These are phyloP conservation scores for Juncus inflexus DNA, from an alignment of 176 grass and related monocot genomes.

Conservation along the genomic window DNA sequence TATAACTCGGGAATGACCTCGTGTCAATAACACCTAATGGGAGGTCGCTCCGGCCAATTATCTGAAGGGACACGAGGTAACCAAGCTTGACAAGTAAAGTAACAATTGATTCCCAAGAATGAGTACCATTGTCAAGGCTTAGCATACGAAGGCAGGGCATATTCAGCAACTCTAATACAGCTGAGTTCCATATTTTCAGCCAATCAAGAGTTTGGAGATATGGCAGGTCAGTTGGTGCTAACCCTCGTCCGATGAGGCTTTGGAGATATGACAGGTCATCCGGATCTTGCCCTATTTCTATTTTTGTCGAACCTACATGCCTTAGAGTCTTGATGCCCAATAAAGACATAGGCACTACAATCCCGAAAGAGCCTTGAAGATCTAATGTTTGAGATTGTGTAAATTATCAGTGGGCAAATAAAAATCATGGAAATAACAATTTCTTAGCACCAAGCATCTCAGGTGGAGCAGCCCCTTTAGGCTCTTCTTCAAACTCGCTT, in stretches of 20 bases:
- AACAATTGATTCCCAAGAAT: background rate
- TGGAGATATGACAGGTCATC: too few relatives aligned
- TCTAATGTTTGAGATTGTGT: background rate
- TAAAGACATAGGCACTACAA: background rate
- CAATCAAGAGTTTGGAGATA: too few relatives aligned
- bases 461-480: background rate
- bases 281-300: background rate
- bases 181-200: too few relatives aligned
- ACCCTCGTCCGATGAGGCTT: too few relatives aligned
- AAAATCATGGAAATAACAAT: background rate
- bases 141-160: too few relatives aligned
- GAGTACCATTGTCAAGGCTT: too few relatives aligned
- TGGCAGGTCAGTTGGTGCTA: too few relatives aligned
- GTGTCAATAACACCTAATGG: background rate
- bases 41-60: too few relatives aligned
- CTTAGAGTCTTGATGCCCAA: background rate
- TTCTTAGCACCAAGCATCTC: slow-evolving; percentile 8
- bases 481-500: too few relatives aligned
- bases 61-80: too few relatives aligned
- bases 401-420: background rate
- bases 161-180: too few relatives aligned
- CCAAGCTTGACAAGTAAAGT: too few relatives aligned
- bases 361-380: background rate
- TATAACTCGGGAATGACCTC: background rate
- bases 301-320: background rate